Percentiles rank a stretch among this genome's conserved stretches.
Evolutionary conservation across 257 asterid species (phyloP).

Genomic region (Sherardia arvensis): DNA sequence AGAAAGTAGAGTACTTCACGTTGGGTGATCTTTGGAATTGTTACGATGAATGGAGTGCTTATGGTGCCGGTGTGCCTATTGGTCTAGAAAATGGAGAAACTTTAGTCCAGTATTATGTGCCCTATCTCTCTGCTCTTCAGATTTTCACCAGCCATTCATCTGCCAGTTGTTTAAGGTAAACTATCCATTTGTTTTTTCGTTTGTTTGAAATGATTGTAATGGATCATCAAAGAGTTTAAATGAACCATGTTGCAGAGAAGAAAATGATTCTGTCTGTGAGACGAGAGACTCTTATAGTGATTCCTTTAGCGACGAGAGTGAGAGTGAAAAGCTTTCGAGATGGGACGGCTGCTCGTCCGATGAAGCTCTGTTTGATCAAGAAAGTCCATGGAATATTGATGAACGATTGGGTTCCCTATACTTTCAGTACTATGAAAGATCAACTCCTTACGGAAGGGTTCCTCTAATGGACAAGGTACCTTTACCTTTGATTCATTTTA

Average conservation of each 20-base stretch:
- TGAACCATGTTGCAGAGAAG: constrained; percentile 27
- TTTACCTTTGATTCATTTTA: too few relatives aligned
- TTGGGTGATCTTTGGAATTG: constrained; percentile 83
- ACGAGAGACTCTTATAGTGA: constrained; percentile 45
- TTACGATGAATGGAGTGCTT: constrained; percentile 90
- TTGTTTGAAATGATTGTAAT: constrained; percentile 1
- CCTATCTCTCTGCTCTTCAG: constrained; percentile 94
- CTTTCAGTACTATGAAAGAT: constrained; percentile 38
- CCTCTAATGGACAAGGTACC: constrained; percentile 51
- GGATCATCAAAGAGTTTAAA: background rate
- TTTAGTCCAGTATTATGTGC: constrained; percentile 73
- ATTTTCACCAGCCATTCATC: constrained; percentile 79
- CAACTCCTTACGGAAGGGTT: constrained; percentile 47
- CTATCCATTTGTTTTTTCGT: background rate
- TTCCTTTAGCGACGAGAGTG: constrained; percentile 47
- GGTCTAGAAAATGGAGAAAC: constrained; percentile 54
- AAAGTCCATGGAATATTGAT: constrained; percentile 24
- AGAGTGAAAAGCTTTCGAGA: constrained; percentile 43
- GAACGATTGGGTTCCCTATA: constrained; percentile 39
- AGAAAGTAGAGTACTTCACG: constrained; percentile 67
- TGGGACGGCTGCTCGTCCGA: constrained; percentile 61
- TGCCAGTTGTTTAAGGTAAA: constrained; percentile 56
- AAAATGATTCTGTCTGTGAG: constrained; percentile 32
- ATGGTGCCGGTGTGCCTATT: constrained; percentile 87
- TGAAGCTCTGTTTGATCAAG: constrained; percentile 32